Conservation (phyloP, 495 filamentous ascomycete species). For the Podospora tetraspora region DNA sequence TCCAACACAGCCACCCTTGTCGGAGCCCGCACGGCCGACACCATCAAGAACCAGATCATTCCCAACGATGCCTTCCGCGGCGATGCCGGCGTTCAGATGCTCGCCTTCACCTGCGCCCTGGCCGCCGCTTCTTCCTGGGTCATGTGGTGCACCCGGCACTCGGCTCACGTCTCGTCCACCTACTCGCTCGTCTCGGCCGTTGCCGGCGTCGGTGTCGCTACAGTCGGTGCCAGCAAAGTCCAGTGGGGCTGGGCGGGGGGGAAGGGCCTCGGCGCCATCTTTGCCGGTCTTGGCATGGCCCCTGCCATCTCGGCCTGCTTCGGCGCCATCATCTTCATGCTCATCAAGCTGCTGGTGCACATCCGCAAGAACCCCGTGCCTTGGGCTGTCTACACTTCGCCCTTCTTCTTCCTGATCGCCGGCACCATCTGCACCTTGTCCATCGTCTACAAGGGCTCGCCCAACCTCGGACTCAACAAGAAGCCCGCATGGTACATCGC, state of each 20-base stretch:
- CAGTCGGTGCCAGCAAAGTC: constrained; percentile 47
- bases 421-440: constrained; percentile 60
- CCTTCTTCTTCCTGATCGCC: constrained; percentile 58
- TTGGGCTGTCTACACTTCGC: constrained; percentile 52
- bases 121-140: constrained; percentile 55
- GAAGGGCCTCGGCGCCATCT: constrained; percentile 48
- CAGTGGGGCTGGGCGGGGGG: constrained; percentile 50
- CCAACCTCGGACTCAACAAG: constrained; percentile 39
- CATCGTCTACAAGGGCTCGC: constrained; percentile 53
- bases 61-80: constrained; percentile 45
- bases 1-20: constrained; percentile 48
- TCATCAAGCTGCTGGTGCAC: constrained; percentile 61
- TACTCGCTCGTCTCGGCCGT: constrained; percentile 60
- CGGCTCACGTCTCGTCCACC: constrained; percentile 61
- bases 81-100: constrained; percentile 52
- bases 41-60: constrained; percentile 65
- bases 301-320: constrained; percentile 55
- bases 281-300: constrained; percentile 58
- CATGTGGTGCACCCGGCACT: constrained; percentile 50
- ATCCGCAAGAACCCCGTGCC: constrained; percentile 54
- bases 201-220: constrained; percentile 59
- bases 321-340: constrained; percentile 55
- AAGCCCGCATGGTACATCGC: constrained; percentile 44
- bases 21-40: constrained; percentile 59
- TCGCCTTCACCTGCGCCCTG: constrained; percentile 58